Evolutionary conservation across 2,329 filamentous ascomycete species (phyloP), one percentile per base, ranked within the genome.

Genomic region (Fusarium metavorans): DNA sequence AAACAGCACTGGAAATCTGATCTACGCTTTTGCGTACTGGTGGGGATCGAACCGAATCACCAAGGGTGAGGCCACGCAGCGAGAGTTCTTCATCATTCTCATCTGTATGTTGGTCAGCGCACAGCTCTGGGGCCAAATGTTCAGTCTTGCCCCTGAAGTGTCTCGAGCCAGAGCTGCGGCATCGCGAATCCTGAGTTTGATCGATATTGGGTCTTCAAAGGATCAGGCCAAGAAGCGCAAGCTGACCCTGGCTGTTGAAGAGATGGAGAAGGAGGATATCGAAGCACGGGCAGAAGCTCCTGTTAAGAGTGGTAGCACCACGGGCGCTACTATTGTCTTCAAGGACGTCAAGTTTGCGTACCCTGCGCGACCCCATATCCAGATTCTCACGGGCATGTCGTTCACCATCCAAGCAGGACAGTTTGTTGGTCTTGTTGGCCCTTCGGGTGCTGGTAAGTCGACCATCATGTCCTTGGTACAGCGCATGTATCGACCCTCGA

Each of bases 21-120:
- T 94, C 30, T 94, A 95, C 77, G 92, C 92, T 0, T 88, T 95
- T 64, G 92, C 92, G 1, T 95, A 94, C 82, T 95, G 93, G 92
- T 95, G 93, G 92, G 93, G 93, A 5, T 88, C 92, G 0, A 92
- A 90, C 76, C 90, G 91, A 72, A 93, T 95, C 68, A 88, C 91
- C 61, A 86, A 88, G 48, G 92, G 93, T 6, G 84, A 89, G 66
- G 92, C 92, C 74, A 86, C 84, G 4, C 89, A 88, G 50, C 89
- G 91, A 35, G 88, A 93, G n/a, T 95, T 95, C 83, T 91, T 95
- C 80, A 92, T 94, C 76, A 92, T 95, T 9, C 86, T 94, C 5
- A 87, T 93, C 7, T 88, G 92, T 6, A 88, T 95, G 76, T 87
- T 95, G 2, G 90, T 95, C 43, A 92, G 91, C 66, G 92, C 93